phyloP scores from a whole-genome alignment of 1,284 basidiomycete genomes.

The Fomitiporia mediterranea region DNA sequence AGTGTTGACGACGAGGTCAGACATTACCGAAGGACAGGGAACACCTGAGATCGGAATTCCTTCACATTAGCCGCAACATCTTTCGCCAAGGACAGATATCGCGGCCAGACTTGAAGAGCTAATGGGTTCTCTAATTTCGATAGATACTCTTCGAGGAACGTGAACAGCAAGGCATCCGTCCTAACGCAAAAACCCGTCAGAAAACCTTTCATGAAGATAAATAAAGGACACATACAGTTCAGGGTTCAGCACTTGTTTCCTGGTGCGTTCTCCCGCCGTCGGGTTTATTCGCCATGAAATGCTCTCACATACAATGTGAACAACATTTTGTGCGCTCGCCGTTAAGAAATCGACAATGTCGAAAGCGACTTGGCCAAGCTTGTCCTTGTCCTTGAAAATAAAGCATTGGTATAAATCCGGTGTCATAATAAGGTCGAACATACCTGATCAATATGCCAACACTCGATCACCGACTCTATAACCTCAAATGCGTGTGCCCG shows the following conservation, averaged over 20 bases:
- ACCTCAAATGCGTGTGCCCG: slow-evolving; percentile 76
- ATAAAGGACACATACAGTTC: slow-evolving; percentile 49
- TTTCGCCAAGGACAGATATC: slow-evolving; percentile 75
- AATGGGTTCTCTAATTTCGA: slow-evolving; percentile 80
- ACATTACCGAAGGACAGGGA: slow-evolving; percentile 66
- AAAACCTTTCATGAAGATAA: background rate
- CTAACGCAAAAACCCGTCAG: slow-evolving; percentile 33
- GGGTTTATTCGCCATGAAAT: slow-evolving; percentile 52
- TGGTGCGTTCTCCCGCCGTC: slow-evolving; percentile 48
- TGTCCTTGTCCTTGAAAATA: slow-evolving; percentile 25
- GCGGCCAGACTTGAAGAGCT: slow-evolving; percentile 87
- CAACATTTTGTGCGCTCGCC: slow-evolving; percentile 82
- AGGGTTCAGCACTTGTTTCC: slow-evolving; percentile 55
- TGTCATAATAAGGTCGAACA: slow-evolving; percentile 9
- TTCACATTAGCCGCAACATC: slow-evolving; percentile 64
- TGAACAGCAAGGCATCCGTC: slow-evolving; percentile 65
- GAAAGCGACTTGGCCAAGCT: slow-evolving; percentile 55
- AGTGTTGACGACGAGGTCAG: background rate
- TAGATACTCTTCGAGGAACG: slow-evolving; percentile 89
- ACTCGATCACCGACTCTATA: slow-evolving; percentile 75
- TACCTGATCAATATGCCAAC: slow-evolving; percentile 64
- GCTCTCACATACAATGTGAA: slow-evolving; percentile 88
- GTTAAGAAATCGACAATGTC: slow-evolving; percentile 83
- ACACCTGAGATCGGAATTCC: slow-evolving; percentile 67
- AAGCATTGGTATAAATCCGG: slow-evolving; percentile 28